Evolutionary conservation across 2,329 filamentous ascomycete genomes (phyloP).

Genomic region (Incumbomyces lentus): DNA sequence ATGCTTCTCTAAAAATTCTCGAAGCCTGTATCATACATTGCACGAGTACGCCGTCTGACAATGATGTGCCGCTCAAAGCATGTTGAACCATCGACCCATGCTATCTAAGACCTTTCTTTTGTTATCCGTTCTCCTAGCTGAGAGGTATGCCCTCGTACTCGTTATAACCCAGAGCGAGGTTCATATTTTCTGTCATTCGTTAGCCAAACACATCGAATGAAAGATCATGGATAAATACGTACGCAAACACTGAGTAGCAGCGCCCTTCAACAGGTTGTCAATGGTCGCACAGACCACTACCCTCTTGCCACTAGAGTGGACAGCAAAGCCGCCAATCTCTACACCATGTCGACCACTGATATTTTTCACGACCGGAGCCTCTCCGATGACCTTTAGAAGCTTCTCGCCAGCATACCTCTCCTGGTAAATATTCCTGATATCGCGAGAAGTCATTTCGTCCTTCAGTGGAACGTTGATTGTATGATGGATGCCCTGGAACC

Average conservation of each 20-base stretch:
- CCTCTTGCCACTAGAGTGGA: constrained; percentile 77
- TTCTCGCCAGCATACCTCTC: constrained; percentile 93
- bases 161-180: constrained; percentile 74
- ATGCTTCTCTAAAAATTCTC: too few relatives aligned
- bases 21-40: too few relatives aligned
- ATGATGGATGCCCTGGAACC: constrained; percentile 93
- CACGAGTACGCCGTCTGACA: too few relatives aligned
- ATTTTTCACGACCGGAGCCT: constrained; percentile 73
- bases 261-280: constrained; percentile 88
- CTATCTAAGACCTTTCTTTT: too few relatives aligned
- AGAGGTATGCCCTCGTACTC: constrained; percentile 81
- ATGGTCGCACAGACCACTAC: constrained; percentile 92
- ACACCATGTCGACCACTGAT: constrained; percentile 79
- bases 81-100: too few relatives aligned
- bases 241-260: constrained; percentile 85
- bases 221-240: constrained; percentile 37
- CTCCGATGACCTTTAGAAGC: constrained; percentile 83
- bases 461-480: constrained; percentile 84
- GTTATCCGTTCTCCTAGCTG: constrained; percentile 22
- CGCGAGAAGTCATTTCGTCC: constrained; percentile 76
- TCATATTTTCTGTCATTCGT: constrained; percentile 66
- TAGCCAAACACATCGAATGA: neutral
- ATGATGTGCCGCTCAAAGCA: too few relatives aligned
- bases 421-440: constrained; percentile 90
- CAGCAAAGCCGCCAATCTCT: constrained; percentile 92